Evolutionary conservation across 192 early-diverging fungal genomes (phyloP).

Genomic region (Backusella mclennaniae): DNA sequence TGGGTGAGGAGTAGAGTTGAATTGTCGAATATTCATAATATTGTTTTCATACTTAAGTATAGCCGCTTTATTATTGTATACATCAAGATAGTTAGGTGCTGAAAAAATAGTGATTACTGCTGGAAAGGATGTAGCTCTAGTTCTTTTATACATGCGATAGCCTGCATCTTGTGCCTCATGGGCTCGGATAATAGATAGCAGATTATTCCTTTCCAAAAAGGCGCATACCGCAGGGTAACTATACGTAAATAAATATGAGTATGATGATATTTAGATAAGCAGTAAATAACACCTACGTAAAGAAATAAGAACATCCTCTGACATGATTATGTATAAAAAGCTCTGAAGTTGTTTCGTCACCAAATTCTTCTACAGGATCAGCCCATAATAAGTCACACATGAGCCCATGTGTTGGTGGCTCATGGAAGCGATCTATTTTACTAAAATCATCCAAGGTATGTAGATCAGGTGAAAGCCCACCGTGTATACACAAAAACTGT

Average conservation of each 20-base stretch:
- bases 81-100: slow-evolving; percentile 96
- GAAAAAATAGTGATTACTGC: slow-evolving; percentile 98
- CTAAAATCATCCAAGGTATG: slow-evolving; percentile 89
- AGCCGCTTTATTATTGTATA: slow-evolving; percentile 99
- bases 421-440: slow-evolving; percentile 82
- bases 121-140: slow-evolving; percentile 89
- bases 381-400: slow-evolving; percentile 96
- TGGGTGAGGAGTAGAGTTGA: slow-evolving; percentile 88
- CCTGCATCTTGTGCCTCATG: slow-evolving; percentile 98
- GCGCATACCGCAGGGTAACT: slow-evolving; percentile 89
- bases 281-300: slow-evolving; percentile 25
- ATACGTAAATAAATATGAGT: neutral
- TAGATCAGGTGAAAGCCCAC: slow-evolving; percentile 91
- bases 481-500: slow-evolving; percentile 96
- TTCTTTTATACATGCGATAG: slow-evolving; percentile 96
- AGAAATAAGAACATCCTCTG: slow-evolving; percentile 92
- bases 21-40: slow-evolving; percentile 99
- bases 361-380: slow-evolving; percentile 94
- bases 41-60: slow-evolving; percentile 99
- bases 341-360: slow-evolving; percentile 80
- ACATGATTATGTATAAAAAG: slow-evolving; percentile 88
- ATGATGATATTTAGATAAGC: neutral
- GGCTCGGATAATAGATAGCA: slow-evolving; percentile 94
- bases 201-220: slow-evolving; percentile 92
- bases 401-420: slow-evolving; percentile 90